These are phyloP conservation scores for Cenchrus americanus DNA, from an alignment of 176 grass and related monocot species.

Conservation along the genomic window DNA sequence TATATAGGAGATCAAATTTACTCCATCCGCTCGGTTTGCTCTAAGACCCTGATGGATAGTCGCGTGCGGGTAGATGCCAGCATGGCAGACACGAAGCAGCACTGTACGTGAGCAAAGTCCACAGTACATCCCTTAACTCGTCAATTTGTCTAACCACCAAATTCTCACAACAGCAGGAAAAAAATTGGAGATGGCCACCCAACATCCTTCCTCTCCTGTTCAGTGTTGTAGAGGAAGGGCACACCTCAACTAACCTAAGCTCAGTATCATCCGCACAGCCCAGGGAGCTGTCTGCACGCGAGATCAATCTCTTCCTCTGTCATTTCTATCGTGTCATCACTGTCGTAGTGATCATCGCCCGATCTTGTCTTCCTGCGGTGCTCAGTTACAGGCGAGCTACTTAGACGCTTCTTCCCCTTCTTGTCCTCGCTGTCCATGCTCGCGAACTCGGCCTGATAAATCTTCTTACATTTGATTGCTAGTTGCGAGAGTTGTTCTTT, in stretches of 20 bases:
- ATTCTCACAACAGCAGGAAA: not conserved
- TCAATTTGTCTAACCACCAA: not conserved
- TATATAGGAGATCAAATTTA: too few relatives aligned
- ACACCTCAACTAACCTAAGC: not conserved
- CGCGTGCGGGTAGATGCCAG: too few relatives aligned
- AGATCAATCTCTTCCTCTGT: slow-evolving; percentile 87
- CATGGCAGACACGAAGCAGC: too few relatives aligned
- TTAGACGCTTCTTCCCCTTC: slow-evolving; percentile 44
- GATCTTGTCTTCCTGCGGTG: not conserved
- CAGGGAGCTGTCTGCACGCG: slow-evolving; percentile 63
- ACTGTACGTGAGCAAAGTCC: not conserved
- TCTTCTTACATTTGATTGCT: slow-evolving; percentile 69
- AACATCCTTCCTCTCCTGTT: not conserved
- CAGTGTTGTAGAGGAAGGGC: not conserved
- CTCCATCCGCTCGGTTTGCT: too few relatives aligned
- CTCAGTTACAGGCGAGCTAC: slow-evolving; percentile 8
- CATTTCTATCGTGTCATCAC: slow-evolving; percentile 88
- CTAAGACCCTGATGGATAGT: too few relatives aligned
- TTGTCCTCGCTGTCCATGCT: slow-evolving; percentile 26
- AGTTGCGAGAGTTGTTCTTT: slow-evolving; percentile 60
- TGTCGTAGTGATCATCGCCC: slow-evolving; percentile 62
- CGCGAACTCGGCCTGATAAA: slow-evolving; percentile 65
- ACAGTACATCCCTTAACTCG: not conserved
- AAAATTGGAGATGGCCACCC: not conserved
- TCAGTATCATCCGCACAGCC: not conserved